Percentiles rank a stretch among this genome's conserved stretches.
These are phyloP conservation scores for Kwoniella mangroviensis DNA, from an alignment of 768 basidiomycete genomes.

Conservation along the genomic window DNA sequence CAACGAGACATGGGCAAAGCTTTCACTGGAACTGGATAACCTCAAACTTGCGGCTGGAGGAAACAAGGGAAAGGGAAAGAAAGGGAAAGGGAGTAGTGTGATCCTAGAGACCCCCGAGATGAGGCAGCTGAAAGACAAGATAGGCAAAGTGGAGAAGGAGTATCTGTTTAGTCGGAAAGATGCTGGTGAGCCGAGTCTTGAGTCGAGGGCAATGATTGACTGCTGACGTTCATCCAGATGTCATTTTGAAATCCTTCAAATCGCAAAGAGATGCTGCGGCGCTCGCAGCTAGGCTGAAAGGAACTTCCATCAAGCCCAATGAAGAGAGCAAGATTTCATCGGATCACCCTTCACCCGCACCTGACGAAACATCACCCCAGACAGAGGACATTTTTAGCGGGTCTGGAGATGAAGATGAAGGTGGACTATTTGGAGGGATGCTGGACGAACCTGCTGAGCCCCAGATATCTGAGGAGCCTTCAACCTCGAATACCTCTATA, in stretches of 20 bases:
- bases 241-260: constrained; percentile 39
- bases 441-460: constrained; percentile 63
- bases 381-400: constrained; percentile 13
- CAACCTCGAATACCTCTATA: constrained; percentile 61
- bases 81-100: constrained; percentile 37
- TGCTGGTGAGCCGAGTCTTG: constrained; percentile 43
- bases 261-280: constrained; percentile 39
- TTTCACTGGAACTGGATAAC: constrained; percentile 39
- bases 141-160: constrained; percentile 51
- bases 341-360: constrained; percentile 4
- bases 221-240: constrained; percentile 27
- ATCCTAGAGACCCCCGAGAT: constrained; percentile 49
- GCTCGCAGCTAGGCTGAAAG: constrained; percentile 39
- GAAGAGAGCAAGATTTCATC: not conserved
- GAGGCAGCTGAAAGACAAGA: constrained; percentile 40
- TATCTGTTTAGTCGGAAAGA: constrained; percentile 57
- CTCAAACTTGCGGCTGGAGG: constrained; percentile 32
- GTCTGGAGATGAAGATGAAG: constrained; percentile 48
- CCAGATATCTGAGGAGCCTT: constrained; percentile 58
- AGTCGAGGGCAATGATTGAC: too few relatives aligned
- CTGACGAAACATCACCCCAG: not conserved
- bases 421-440: constrained; percentile 72
- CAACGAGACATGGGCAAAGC: constrained; percentile 47
- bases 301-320: constrained; percentile 7
- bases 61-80: constrained; percentile 37